Conservation (phyloP, 257 asterid species). For the Cinchona pubescens region DNA sequence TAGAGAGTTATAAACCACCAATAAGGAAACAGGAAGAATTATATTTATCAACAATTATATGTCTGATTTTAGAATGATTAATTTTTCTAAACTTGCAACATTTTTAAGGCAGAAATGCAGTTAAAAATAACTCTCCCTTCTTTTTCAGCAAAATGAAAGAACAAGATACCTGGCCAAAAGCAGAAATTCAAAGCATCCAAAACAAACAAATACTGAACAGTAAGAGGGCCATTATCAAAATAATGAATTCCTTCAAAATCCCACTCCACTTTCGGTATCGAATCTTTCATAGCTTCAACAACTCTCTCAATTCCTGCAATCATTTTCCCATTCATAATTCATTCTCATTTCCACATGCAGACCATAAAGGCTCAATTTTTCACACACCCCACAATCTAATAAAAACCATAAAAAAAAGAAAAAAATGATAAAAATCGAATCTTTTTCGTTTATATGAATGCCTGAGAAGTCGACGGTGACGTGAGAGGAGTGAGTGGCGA, state of each 20-base stretch:
- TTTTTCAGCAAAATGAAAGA: background rate
- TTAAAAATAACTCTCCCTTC: background rate
- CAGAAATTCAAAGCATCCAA: constrained; percentile 96
- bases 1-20: background rate
- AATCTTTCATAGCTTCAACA: constrained; percentile 62
- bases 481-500: constrained; percentile 75
- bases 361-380: background rate
- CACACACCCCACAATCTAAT: background rate
- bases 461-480: constrained; percentile 76
- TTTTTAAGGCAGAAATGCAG: background rate
- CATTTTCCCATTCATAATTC: background rate
- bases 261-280: constrained; percentile 90
- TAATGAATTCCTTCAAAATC: constrained; percentile 93
- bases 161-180: constrained; percentile 89
- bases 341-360: background rate
- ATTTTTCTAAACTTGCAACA: background rate
- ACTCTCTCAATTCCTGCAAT: constrained; percentile 65
- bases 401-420: background rate
- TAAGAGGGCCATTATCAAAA: constrained; percentile 86
- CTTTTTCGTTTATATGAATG: constrained; percentile 10
- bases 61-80: background rate
- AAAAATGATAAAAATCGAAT: background rate
- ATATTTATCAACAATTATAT: background rate
- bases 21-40: background rate
- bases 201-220: constrained; percentile 87